Base-by-base conservation (phyloP, 441 rosid genomes). In the Populus hybrid region DNA sequence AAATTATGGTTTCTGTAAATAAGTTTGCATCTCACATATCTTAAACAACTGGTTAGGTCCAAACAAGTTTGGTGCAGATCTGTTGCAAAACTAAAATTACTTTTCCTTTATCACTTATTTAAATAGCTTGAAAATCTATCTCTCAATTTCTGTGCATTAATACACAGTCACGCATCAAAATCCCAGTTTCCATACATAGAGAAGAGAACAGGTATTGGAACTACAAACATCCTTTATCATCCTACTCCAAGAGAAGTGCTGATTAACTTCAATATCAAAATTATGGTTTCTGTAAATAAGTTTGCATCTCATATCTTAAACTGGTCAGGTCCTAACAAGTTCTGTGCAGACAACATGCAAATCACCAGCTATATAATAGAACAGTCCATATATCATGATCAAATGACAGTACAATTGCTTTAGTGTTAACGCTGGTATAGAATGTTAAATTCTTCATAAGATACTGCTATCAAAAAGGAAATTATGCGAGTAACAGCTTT, bases 401-500 rank as follows among this genome's bases (percentile, higher is more conserved):
- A 3, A 18, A 56, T 67, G 38, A 21, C 21, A 74, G 31, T 11
- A n/a, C 28, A 69, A 9, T 68, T 68, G 24, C 67, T 50, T 50
- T 29, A n/a, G 26, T 7, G 20, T 42, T 77, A 11, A 9, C 9
- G 2, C 69, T 14, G 18, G 31, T 21, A 59, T 21, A 35, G 24
- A 29, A 18, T 2, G 24, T 29, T 18, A 23, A 61, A 42, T 24
- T 42, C 4, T 21, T 21, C 31, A 28, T 21, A 65, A 33, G 6
- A 24, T 38, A 24, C 28, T 12, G 53, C 38, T 35, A 33, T 59
- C 23, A 59, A 10, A 42, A 45, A 4, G 68, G 11, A 74, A 31
- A 59, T 14, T 16, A 71, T 11, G 53, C 11, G 7, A 72, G 24
- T 33, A 12, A 56, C 40, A 66, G 68, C 6, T 61, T 76, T 87